Percentiles rank a stretch among this genome's conserved stretches.
These are phyloP conservation scores for Gossypium davidsonii DNA, from an alignment of 441 rosid species.

Conservation along the genomic window DNA sequence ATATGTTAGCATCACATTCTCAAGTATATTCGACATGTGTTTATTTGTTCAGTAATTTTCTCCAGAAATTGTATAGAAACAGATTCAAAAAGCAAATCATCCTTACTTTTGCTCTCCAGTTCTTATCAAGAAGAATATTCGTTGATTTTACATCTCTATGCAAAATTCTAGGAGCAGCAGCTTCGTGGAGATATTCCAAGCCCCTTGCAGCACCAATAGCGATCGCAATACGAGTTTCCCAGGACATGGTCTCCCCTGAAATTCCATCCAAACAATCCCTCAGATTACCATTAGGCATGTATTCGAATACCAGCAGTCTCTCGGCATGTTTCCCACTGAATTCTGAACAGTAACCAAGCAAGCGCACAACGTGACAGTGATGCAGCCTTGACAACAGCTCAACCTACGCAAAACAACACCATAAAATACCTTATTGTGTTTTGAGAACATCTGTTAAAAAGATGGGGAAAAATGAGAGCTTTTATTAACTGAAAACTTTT, in stretches of 20 bases:
- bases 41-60: background rate
- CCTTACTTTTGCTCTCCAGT: slow-evolving; percentile 83
- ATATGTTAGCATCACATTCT: no score
- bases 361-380: slow-evolving; percentile 88
- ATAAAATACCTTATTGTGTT: slow-evolving; percentile 2
- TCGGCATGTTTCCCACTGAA: slow-evolving; percentile 66
- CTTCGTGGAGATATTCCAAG: slow-evolving; percentile 75
- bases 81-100: background rate
- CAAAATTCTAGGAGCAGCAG: slow-evolving; percentile 74
- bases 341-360: slow-evolving; percentile 82
- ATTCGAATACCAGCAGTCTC: slow-evolving; percentile 81
- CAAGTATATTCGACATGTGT: background rate
- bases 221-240: slow-evolving; percentile 53
- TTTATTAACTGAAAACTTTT: background rate
- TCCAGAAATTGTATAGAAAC: background rate
- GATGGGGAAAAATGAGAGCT: background rate
- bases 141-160: slow-evolving; percentile 75
- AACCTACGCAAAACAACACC: slow-evolving; percentile 42
- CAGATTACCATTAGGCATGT: slow-evolving; percentile 69
- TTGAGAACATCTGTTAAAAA: background rate
- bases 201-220: slow-evolving; percentile 78
- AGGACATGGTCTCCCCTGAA: slow-evolving; percentile 55
- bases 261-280: slow-evolving; percentile 76
- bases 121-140: slow-evolving; percentile 62
- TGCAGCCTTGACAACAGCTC: slow-evolving; percentile 78